A percentile compares a stretch with the other conserved stretches of the same genome.
Conservation (phyloP, 306 rosid genomes). For the Castanospermum australe region DNA sequence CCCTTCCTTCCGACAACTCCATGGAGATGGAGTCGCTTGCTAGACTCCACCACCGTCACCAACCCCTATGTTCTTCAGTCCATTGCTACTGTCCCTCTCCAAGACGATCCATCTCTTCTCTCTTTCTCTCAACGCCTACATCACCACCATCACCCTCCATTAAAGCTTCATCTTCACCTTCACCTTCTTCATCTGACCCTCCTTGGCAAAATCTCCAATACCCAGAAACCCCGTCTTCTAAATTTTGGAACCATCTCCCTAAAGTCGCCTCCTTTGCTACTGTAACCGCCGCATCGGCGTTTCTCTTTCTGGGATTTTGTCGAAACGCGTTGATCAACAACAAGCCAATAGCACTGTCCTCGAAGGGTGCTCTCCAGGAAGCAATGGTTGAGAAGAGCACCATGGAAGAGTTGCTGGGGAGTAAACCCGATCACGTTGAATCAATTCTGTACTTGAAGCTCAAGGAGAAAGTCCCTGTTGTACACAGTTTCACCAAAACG, state of each 20-base stretch:
- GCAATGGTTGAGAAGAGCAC: background rate
- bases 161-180: slow-evolving; percentile 18
- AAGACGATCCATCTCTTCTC: background rate
- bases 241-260: background rate
- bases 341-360: slow-evolving; percentile 10
- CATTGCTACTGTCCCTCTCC: background rate
- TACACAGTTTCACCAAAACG: slow-evolving; percentile 24
- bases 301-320: slow-evolving; percentile 28
- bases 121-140: slow-evolving; percentile 22
- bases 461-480: slow-evolving; percentile 31
- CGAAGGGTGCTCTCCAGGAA: slow-evolving; percentile 10
- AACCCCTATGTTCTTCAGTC: background rate
- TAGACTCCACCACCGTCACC: background rate
- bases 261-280: slow-evolving; percentile 2
- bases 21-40: slow-evolving; percentile 24
- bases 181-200: slow-evolving; percentile 24
- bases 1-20: too few species aligned
- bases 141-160: slow-evolving; percentile 8
- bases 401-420: background rate
- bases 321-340: background rate
- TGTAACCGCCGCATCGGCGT: slow-evolving; percentile 30
- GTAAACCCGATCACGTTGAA: background rate
- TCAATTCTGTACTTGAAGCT: slow-evolving; percentile 28
- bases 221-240: background rate
- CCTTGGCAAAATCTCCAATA: background rate